A percentile compares a stretch with the other conserved stretches of the same genome.
Evolutionary conservation across 805 yeast species (phyloP).

Genomic region (Saccharomycopsis sp.): DNA sequence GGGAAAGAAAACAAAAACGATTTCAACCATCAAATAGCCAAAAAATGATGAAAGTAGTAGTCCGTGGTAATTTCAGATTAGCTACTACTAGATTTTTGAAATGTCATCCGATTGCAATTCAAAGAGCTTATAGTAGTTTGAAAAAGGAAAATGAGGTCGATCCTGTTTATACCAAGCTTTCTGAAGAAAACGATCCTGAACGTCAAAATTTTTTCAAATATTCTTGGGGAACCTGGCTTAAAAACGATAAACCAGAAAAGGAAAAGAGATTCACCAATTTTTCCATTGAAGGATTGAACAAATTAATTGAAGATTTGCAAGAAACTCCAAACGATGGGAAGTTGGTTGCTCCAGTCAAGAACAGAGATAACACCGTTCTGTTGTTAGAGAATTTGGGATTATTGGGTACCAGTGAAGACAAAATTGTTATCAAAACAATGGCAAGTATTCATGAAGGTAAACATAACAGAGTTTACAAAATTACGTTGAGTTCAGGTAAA

Average conservation of each 20-base stretch:
- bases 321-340: conserved; percentile 24
- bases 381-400: conserved; percentile 44
- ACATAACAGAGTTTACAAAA: conserved; percentile 80
- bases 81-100: neutral
- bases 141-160: conserved; percentile 29
- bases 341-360: conserved; percentile 31
- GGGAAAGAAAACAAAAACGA: no score
- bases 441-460: conserved; percentile 89
- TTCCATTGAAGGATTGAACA: conserved; percentile 69
- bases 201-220: conserved; percentile 74
- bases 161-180: conserved; percentile 42
- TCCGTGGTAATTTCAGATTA: neutral
- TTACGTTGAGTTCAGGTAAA: conserved; percentile 55
- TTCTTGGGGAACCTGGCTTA: conserved; percentile 94
- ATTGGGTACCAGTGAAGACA: conserved; percentile 39
- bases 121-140: conserved; percentile 12
- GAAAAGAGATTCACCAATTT: conserved; percentile 72
- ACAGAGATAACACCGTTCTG: conserved; percentile 35
- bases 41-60: neutral
- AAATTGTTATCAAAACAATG: conserved; percentile 50
- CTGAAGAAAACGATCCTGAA: conserved; percentile 58
- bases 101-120: neutral
- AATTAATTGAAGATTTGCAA: conserved; percentile 40
- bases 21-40: no score
- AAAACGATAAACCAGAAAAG: conserved; percentile 68